Evolutionary conservation across 164 flowering plant species (phyloP).

Genomic region (Berberis thunbergii): DNA sequence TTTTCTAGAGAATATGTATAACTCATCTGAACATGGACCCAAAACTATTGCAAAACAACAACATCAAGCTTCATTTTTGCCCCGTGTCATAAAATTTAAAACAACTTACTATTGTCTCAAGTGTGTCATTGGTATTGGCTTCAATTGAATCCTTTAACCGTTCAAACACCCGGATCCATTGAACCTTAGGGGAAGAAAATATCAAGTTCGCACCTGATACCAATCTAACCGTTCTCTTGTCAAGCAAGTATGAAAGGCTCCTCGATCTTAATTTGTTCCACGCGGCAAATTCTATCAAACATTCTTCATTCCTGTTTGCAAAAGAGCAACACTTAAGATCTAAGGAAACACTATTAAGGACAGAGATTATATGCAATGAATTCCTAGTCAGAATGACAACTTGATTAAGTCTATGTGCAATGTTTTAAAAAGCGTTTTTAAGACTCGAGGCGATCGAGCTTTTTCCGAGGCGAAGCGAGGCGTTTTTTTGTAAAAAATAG

Average conservation of each 20-base stretch:
- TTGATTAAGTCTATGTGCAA: no score
- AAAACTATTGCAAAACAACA: no score
- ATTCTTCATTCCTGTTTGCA: slow-evolving; percentile 34
- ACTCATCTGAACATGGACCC: no score
- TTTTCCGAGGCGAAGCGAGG: no score
- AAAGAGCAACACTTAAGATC: slow-evolving; percentile 1
- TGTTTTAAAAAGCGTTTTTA: no score
- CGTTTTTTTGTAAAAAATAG: no score
- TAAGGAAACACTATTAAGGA: not conserved
- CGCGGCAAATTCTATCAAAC: slow-evolving; percentile 21
- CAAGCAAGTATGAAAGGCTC: slow-evolving; percentile 53
- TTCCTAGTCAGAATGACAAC: no score
- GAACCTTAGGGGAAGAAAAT: slow-evolving; percentile 55
- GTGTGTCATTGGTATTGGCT: slow-evolving; percentile 16
- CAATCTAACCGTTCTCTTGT: slow-evolving; percentile 58
- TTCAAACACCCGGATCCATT: slow-evolving; percentile 54
- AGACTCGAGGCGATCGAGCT: no score
- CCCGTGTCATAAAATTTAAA: not conserved
- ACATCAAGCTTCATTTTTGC: no score
- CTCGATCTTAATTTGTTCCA: slow-evolving; percentile 60
- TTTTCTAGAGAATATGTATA: no score
- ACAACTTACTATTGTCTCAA: slow-evolving; percentile 52
- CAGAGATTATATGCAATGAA: no score
- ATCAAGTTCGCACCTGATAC: slow-evolving; percentile 75
- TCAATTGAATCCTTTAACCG: slow-evolving; percentile 29